phyloP scores from a whole-genome alignment of 495 filamentous ascomycete species.

The Penicillium odoratum region DNA sequence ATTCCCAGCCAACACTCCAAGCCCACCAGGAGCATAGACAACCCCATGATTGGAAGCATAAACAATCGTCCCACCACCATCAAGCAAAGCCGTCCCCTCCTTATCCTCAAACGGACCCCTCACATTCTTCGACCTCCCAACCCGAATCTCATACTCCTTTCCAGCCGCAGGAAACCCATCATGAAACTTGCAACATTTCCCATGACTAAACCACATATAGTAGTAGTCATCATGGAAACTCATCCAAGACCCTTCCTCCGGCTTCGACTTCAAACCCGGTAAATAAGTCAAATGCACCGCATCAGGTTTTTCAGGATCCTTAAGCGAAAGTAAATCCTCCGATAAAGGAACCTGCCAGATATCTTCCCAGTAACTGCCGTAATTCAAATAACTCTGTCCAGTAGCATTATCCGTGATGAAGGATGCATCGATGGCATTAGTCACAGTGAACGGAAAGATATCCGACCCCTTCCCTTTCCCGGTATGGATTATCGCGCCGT shows the following conservation, averaged over 20 bases:
- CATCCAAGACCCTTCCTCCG: conserved; percentile 63
- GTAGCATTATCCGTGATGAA: conserved; percentile 50
- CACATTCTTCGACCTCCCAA: conserved; percentile 39
- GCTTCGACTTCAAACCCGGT: conserved; percentile 33
- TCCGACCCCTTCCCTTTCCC: conserved; percentile 35
- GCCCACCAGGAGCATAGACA: conserved; percentile 49
- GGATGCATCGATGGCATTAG: conserved; percentile 74
- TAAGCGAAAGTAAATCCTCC: conserved; percentile 39
- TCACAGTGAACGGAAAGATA: conserved; percentile 51
- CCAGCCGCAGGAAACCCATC: conserved; percentile 50
- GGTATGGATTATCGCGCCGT: conserved; percentile 46
- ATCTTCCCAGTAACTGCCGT: conserved; percentile 73
- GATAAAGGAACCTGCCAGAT: conserved; percentile 64
- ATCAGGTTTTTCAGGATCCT: conserved; percentile 40
- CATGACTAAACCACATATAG: conserved; percentile 70
- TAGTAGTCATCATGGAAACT: conserved; percentile 60
- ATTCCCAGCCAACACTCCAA: conserved; percentile 38
- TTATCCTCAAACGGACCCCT: conserved; percentile 47
- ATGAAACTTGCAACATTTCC: conserved; percentile 64
- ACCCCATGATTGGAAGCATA: conserved; percentile 48
- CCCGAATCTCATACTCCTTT: conserved; percentile 59
- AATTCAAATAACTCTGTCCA: conserved; percentile 58
- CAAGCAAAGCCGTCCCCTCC: conserved; percentile 24
- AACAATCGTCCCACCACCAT: conserved; percentile 45
- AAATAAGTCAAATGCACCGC: conserved; percentile 48